These are phyloP conservation scores for Rehmannia glutinosa DNA, from an alignment of 257 asterid species.

Conservation along the genomic window DNA sequence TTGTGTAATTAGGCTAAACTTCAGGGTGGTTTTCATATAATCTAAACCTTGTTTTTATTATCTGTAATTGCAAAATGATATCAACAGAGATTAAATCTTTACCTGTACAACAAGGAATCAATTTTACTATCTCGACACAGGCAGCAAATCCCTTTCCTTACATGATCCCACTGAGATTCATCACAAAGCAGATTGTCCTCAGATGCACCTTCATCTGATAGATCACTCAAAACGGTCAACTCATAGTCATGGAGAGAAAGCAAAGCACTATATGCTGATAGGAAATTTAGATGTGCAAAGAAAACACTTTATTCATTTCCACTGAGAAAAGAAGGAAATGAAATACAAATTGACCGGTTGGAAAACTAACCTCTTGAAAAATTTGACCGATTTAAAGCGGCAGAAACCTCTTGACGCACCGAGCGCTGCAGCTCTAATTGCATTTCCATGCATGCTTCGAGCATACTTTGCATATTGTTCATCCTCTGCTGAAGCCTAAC, in stretches of 20 bases:
- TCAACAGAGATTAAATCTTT: too few relatives aligned
- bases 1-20: too few relatives aligned
- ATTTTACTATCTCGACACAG: conserved; percentile 89
- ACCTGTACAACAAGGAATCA: conserved; percentile 96
- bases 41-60: too few relatives aligned
- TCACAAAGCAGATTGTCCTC: too few relatives aligned
- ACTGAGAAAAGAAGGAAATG: background rate
- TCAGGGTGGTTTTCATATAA: too few relatives aligned
- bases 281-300: background rate
- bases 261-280: too few relatives aligned
- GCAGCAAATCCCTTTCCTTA: conserved; percentile 94
- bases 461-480: conserved; percentile 96
- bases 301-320: background rate
- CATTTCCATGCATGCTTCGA: conserved; percentile 99
- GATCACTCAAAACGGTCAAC: background rate
- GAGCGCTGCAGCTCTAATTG: conserved; percentile 96
- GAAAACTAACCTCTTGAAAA: conserved; percentile 62
- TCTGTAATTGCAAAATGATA: too few relatives aligned
- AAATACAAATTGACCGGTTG: background rate
- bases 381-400: conserved; percentile 82
- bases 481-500: conserved; percentile 89
- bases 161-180: conserved; percentile 80
- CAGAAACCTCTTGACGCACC: conserved; percentile 93
- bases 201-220: conserved; percentile 30
- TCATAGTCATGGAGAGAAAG: background rate